Conservation (phyloP, 768 basidiomycete species). For the Lenzites betulinus region DNA sequence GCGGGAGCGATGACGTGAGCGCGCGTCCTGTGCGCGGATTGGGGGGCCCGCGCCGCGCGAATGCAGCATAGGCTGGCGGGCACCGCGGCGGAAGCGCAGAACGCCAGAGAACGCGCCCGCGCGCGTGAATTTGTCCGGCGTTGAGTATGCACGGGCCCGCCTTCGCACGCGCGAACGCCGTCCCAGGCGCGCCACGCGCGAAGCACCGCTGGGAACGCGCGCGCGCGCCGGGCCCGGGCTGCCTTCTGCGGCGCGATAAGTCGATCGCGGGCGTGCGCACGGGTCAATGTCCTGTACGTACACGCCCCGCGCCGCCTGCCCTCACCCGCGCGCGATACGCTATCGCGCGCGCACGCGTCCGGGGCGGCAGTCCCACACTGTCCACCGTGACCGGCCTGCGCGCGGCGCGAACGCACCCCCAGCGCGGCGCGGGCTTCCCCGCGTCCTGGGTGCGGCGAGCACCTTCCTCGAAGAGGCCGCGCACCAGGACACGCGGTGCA, state of each 20-base stretch:
- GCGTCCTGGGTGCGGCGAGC: background rate
- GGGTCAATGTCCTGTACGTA: background rate
- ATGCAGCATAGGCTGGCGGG: background rate
- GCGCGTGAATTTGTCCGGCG: constrained; percentile 4
- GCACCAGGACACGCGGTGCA: background rate
- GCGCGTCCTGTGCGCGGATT: background rate
- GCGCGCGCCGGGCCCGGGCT: background rate
- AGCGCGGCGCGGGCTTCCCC: background rate
- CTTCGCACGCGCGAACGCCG: too few relatives aligned
- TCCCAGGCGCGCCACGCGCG: background rate
- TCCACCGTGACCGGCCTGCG: constrained; percentile 1
- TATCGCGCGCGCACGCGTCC: background rate
- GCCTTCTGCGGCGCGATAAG: constrained; percentile 10
- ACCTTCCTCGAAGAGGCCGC: background rate
- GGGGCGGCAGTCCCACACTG: constrained; percentile 1
- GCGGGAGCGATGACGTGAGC: background rate
- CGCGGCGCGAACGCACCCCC: background rate
- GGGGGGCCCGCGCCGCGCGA: background rate
- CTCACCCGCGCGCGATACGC: background rate
- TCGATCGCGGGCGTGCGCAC: background rate
- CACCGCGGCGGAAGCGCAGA: too few relatives aligned
- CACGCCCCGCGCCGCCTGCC: background rate
- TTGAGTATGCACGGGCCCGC: constrained; percentile 14
- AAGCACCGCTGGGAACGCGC: constrained; percentile 7
- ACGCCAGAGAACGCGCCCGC: background rate